Conservation (phyloP, 2,329 filamentous ascomycete genomes). For the Curvularia hawaiiensis region DNA sequence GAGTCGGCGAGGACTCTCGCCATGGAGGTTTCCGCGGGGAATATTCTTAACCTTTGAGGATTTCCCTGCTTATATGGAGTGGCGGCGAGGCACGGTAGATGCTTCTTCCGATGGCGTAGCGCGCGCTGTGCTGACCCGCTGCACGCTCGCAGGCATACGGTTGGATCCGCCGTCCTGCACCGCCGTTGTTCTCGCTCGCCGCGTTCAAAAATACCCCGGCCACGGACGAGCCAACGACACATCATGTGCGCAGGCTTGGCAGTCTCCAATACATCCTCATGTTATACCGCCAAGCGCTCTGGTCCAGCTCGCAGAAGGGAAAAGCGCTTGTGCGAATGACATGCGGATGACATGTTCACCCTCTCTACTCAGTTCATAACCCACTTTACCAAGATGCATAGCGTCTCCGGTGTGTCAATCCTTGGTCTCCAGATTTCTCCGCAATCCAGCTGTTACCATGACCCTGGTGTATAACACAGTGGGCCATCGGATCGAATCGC, state of each 20-base stretch:
- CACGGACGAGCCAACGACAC: background rate
- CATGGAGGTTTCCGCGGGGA: background rate
- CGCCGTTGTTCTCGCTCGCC: background rate
- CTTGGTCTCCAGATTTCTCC: slow-evolving; percentile 2
- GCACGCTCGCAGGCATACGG: background rate
- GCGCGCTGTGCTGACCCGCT: background rate
- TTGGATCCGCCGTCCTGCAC: background rate
- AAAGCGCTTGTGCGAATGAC: background rate
- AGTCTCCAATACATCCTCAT: background rate
- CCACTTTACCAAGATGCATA: slow-evolving; percentile 2
- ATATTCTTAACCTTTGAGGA: too few relatives aligned
- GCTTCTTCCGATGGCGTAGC: background rate
- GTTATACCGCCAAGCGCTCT: background rate
- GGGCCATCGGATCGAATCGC: background rate
- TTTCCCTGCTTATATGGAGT: background rate
- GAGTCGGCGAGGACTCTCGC: background rate
- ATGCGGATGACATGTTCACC: background rate
- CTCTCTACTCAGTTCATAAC: background rate
- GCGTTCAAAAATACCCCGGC: background rate
- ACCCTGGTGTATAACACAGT: background rate
- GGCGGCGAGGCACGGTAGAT: background rate
- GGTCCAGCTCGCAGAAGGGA: background rate
- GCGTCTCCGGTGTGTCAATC: background rate
- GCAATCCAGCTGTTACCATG: background rate
- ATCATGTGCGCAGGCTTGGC: background rate